These are phyloP conservation scores for Trichocladium antarcticum DNA, from an alignment of 495 filamentous ascomycete species.

Conservation along the genomic window DNA sequence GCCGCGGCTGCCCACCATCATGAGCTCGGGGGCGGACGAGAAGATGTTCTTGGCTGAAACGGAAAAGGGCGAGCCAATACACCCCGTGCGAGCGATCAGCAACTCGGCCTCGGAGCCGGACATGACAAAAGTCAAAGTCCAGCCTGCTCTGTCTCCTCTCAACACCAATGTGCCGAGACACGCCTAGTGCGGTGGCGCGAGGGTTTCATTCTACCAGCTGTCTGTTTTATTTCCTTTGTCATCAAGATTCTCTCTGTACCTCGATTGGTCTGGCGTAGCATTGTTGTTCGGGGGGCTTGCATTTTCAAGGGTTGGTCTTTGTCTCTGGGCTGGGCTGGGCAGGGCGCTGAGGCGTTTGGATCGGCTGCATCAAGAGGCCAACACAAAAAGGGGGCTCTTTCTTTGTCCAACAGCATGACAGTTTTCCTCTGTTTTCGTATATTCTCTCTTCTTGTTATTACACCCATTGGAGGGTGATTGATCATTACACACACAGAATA, in stretches of 20 bases:
- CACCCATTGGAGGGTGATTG: not conserved
- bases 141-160: not conserved
- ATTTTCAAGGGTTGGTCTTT: not conserved
- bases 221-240: not conserved
- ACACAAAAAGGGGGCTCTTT: constrained; percentile 1
- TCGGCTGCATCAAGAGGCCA: not conserved
- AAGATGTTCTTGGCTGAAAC: not conserved
- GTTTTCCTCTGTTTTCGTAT: not conserved
- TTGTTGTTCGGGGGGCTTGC: constrained; percentile 1
- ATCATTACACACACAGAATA: not conserved
- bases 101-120: not conserved
- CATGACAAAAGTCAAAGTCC: not conserved
- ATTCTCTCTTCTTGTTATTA: not conserved
- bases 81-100: constrained; percentile 5
- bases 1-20: constrained; percentile 28
- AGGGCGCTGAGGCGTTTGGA: constrained; percentile 1
- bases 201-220: not conserved
- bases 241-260: not conserved
- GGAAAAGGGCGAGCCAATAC: not conserved
- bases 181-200: not conserved
- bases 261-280: constrained; percentile 4
- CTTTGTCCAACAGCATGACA: constrained; percentile 2
- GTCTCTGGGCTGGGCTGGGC: not conserved
- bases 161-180: not conserved
- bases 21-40: constrained; percentile 19